A percentile compares a stretch with the other conserved stretches of the same genome.
These are phyloP conservation scores for Nicotiana noctiflora DNA, from an alignment of 257 asterid genomes.

Conservation along the genomic window DNA sequence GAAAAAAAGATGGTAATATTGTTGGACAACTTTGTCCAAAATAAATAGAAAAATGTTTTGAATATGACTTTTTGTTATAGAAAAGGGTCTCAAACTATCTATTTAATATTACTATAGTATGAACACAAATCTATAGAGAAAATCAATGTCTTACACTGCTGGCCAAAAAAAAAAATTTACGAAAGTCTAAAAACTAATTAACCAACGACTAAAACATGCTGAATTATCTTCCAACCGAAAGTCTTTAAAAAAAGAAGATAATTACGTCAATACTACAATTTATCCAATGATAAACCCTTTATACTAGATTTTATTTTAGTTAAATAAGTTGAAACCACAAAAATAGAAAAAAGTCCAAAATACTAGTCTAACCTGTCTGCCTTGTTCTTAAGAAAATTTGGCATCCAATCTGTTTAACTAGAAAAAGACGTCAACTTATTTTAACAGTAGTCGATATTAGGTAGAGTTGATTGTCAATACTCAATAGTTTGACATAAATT, in stretches of 20 bases:
- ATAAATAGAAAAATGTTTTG: background rate
- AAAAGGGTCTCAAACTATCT: background rate
- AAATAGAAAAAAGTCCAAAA: background rate
- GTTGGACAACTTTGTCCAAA: background rate
- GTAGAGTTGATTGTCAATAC: background rate
- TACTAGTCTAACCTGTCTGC: background rate
- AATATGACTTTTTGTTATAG: background rate
- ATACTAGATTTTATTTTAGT: background rate
- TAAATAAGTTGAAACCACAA: background rate
- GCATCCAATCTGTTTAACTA: background rate
- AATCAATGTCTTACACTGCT: background rate
- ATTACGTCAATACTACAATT: background rate
- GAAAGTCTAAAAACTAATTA: background rate
- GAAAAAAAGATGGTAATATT: no score
- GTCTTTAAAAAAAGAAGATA: no score
- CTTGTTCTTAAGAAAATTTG: background rate
- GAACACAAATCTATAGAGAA: background rate
- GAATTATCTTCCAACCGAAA: background rate
- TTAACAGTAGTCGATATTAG: background rate
- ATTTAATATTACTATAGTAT: background rate
- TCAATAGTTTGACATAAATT: background rate
- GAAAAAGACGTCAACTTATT: background rate
- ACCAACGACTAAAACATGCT: background rate
- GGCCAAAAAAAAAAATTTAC: background rate
- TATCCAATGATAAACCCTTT: background rate